A percentile compares a stretch with the other conserved stretches of the same genome.
These are phyloP conservation scores for Neonectria coccinea DNA, from an alignment of 2,329 filamentous ascomycete genomes.

Conservation along the genomic window DNA sequence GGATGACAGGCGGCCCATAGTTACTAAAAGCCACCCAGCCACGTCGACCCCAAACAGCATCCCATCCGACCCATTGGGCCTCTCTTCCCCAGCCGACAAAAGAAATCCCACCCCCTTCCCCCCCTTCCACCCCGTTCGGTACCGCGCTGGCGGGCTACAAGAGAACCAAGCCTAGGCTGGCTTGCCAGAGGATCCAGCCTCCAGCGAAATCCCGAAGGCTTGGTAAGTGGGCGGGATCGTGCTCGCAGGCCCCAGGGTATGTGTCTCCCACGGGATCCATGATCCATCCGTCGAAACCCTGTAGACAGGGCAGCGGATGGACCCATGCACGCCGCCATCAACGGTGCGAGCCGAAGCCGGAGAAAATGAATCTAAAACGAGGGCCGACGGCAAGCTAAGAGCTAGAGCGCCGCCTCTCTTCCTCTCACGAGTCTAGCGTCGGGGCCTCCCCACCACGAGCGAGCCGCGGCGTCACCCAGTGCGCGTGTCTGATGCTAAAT, in stretches of 20 bases:
- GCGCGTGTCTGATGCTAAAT: conserved; percentile 53
- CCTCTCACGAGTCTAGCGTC: conserved; percentile 40
- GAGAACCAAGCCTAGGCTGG: conserved; percentile 16
- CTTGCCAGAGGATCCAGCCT: conserved; percentile 33
- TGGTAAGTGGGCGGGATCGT: conserved; percentile 46
- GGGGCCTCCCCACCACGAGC: conserved; percentile 35
- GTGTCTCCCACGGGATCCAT: conserved; percentile 3
- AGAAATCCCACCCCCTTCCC: conserved; percentile 18
- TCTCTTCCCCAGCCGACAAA: too few relatives aligned
- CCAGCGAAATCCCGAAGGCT: conserved; percentile 42
- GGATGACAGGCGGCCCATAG: conserved; percentile 2
- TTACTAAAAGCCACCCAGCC: conserved; percentile 3
- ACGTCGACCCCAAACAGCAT: conserved; percentile 4
- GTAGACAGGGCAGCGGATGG: conserved; percentile 34
- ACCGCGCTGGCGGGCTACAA: conserved; percentile 36
- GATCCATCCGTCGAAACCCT: conserved; percentile 1
- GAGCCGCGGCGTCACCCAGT: conserved; percentile 34
- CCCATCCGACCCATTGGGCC: conserved; percentile 7
- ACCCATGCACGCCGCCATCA: conserved; percentile 49
- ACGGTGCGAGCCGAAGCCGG: conserved; percentile 55
- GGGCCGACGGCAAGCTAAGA: conserved; percentile 46
- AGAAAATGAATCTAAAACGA: conserved; percentile 49
- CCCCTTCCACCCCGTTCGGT: conserved; percentile 27
- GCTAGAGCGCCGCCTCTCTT: conserved; percentile 33
- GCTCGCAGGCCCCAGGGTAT: conserved; percentile 30